Conservation (phyloP, 2,329 filamentous ascomycete species). For the Botrytis elliptica region DNA sequence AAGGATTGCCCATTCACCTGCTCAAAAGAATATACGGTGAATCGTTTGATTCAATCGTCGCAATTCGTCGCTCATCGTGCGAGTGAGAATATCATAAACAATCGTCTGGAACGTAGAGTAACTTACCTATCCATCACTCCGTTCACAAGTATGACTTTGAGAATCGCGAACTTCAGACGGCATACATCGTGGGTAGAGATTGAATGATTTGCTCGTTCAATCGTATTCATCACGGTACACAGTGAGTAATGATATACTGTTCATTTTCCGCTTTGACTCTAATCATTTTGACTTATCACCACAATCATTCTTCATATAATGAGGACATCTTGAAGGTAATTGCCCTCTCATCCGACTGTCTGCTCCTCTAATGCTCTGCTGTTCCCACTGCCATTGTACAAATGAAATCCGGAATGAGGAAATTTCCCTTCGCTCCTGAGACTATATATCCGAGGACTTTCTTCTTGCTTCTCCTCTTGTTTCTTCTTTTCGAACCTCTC, state of each 20-base stretch:
- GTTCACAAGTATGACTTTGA: neutral
- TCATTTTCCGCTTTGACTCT: neutral
- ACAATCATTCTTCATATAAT: neutral
- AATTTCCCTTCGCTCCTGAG: neutral
- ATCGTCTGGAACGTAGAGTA: neutral
- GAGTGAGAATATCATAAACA: neutral
- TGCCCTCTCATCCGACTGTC: neutral
- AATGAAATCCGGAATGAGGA: neutral
- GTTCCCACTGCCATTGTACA: neutral
- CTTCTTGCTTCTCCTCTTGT: conserved; percentile 3
- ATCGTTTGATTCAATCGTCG: neutral
- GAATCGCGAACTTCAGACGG: neutral
- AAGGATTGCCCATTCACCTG: too few species aligned
- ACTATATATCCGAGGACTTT: neutral
- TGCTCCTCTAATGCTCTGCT: neutral
- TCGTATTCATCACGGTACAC: neutral
- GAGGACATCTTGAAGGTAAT: neutral
- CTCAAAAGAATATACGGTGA: neutral
- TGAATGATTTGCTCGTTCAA: neutral
- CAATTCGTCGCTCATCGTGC: neutral
- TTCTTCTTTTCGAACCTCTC: conserved; percentile 12
- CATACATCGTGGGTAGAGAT: neutral
- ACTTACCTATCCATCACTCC: neutral
- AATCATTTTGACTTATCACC: neutral
- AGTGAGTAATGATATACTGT: neutral